Conservation (phyloP, 495 filamentous ascomycete species). For the Lichina pygmaea region DNA sequence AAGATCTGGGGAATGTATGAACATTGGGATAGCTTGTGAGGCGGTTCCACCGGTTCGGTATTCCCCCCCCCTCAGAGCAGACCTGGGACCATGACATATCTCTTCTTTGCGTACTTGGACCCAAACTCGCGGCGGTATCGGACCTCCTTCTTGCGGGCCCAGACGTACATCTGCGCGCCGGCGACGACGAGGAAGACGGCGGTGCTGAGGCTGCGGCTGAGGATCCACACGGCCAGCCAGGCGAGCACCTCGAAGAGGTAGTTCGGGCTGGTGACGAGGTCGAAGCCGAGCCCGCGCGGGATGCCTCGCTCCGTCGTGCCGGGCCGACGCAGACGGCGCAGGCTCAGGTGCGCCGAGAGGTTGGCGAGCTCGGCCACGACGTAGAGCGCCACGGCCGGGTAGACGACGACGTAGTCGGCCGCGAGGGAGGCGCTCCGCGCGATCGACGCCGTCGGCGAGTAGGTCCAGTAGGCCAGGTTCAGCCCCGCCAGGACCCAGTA, state of each 20-base stretch:
- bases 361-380: constrained; percentile 54
- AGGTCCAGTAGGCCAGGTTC: constrained; percentile 64
- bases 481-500: constrained; percentile 72
- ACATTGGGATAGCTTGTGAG: too few relatives aligned
- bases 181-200: constrained; percentile 43
- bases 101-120: constrained; percentile 75
- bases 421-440: constrained; percentile 17
- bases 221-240: constrained; percentile 51
- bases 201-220: constrained; percentile 53
- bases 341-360: constrained; percentile 44
- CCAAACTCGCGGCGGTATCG: constrained; percentile 74
- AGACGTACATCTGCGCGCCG: constrained; percentile 46
- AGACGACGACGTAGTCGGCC: constrained; percentile 15
- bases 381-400: constrained; percentile 40
- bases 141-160: constrained; percentile 82
- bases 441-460: constrained; percentile 39
- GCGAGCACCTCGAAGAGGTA: constrained; percentile 79
- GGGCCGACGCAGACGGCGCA: constrained; percentile 46
- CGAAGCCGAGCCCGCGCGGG: constrained; percentile 65
- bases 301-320: constrained; percentile 72
- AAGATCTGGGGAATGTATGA: too few relatives aligned
- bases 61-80: constrained; percentile 19
- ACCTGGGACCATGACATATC: constrained; percentile 49
- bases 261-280: constrained; percentile 78
- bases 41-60: too few relatives aligned